Percentiles rank a stretch among this genome's conserved stretches.
phyloP scores from a whole-genome alignment of 1,139 yeast species.

The Zhuliangozyma blackwelliae region DNA sequence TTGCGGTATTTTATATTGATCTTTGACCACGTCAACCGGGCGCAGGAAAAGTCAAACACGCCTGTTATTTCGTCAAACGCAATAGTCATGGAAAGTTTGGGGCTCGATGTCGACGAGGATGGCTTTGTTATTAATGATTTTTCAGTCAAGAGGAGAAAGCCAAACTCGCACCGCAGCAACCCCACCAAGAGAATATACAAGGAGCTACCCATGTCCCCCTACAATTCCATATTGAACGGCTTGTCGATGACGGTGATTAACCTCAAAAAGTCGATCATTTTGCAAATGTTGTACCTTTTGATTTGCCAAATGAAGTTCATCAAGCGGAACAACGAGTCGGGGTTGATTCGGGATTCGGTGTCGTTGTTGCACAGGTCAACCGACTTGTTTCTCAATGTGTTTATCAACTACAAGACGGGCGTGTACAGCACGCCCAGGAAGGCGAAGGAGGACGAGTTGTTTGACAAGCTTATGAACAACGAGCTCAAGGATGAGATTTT shows the following conservation, averaged over 20 bases:
- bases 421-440: constrained; percentile 13
- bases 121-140: constrained; percentile 48
- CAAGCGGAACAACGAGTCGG: constrained; percentile 18
- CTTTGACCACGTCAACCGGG: constrained; percentile 30
- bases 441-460: constrained; percentile 35
- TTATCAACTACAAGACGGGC: constrained; percentile 31
- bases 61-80: constrained; percentile 20
- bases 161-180: constrained; percentile 6
- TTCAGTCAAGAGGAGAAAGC: constrained; percentile 36
- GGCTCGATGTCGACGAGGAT: constrained; percentile 40
- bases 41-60: constrained; percentile 14
- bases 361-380: constrained; percentile 27
- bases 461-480: constrained; percentile 36
- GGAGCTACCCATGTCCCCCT: constrained; percentile 40
- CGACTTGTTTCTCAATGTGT: constrained; percentile 34
- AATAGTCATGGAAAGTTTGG: constrained; percentile 28
- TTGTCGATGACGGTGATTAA: constrained; percentile 44
- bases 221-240: constrained; percentile 42
- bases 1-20: constrained; percentile 36
- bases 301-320: constrained; percentile 37
- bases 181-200: constrained; percentile 13
- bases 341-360: constrained; percentile 19
- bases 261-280: constrained; percentile 39
- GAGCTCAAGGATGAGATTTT: constrained; percentile 39
- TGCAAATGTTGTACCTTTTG: constrained; percentile 43